Evolutionary conservation across 768 basidiomycete species (phyloP), one percentile per base, ranked within the genome.

Genomic region (Lentinula sp.): DNA sequence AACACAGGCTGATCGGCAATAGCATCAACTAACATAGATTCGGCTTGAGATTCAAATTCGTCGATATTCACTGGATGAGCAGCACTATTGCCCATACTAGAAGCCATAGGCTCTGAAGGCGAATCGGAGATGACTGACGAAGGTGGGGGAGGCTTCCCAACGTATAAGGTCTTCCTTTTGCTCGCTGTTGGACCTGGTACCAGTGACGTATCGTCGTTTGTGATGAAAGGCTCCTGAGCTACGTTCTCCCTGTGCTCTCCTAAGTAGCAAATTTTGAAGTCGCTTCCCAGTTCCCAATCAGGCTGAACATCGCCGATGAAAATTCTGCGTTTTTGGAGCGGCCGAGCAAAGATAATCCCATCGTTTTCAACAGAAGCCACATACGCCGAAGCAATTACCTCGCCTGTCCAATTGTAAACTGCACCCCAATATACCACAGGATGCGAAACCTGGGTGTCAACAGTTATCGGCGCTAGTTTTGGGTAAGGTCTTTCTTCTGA

Each of bases 231-330:
- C 16, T 6, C 28, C 18, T 13, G 20, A 35, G 7, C 28, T 5
- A 15, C 13, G 12, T 8, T 8, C 5, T 33, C 46, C 42, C 13
- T 43, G 46, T 20, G 23, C 3, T 48, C 46, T 20, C 46, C 46
- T 20, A 23, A 23, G 18, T 9, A 48, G 20, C n/a, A 20, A 23
- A 28, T 13, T 56, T 15, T 41, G 3, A n/a, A 6, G 18, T 37
- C 12, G 1, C 64, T 63, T 4, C 67, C 65, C n/a, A 68, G 41
- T 18, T 64, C 68, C 75, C 75, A 76, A 7, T 64, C 67, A 10
- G 67, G 65, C 48, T 75, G 74, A 12, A 70, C 57, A 0, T 65
- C 64, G 39, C 76, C 75, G 6, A 75, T 62, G 41, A 71, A 76
- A 2, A 73, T 54, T 32, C 70, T 68, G 32, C 61, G 39, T 33